Conservation (phyloP, 1,139 yeast genomes). For the Zygosaccharomyces pseudobailii region DNA sequence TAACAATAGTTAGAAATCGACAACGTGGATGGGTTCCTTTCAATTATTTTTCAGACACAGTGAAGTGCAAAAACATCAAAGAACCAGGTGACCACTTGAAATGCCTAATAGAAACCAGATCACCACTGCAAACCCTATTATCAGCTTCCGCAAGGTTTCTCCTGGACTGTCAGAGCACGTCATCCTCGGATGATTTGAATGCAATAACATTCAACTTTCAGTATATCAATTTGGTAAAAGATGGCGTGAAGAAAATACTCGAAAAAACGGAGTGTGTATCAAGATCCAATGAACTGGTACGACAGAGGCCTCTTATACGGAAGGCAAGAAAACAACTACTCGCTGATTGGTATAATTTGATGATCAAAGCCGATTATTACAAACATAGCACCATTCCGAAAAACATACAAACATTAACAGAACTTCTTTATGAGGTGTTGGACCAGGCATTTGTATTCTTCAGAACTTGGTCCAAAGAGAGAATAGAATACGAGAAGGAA, state of each 20-base stretch:
- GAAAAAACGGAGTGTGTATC: slow-evolving; percentile 82
- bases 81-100: slow-evolving; percentile 29
- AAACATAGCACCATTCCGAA: slow-evolving; percentile 63
- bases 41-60: slow-evolving; percentile 75
- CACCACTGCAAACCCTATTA: slow-evolving; percentile 56
- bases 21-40: slow-evolving; percentile 96
- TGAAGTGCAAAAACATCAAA: slow-evolving; percentile 26
- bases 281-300: slow-evolving; percentile 73
- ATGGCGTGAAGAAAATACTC: slow-evolving; percentile 74
- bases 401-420: slow-evolving; percentile 65
- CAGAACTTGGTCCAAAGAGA: slow-evolving; percentile 69
- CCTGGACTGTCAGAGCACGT: slow-evolving; percentile 57
- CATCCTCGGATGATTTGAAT: slow-evolving; percentile 16
- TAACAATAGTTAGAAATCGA: slow-evolving; percentile 65
- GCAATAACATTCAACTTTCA: slow-evolving; percentile 29
- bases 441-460: slow-evolving; percentile 69
- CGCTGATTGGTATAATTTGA: slow-evolving; percentile 87
- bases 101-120: slow-evolving; percentile 37
- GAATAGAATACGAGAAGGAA: slow-evolving; percentile 34
- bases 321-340: slow-evolving; percentile 72
- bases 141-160: slow-evolving; percentile 74
- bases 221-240: slow-evolving; percentile 58
- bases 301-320: slow-evolving; percentile 62
- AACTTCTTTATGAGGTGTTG: slow-evolving; percentile 69
- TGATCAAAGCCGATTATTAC: slow-evolving; percentile 80